Evolutionary conservation across 371 early-diverging fungal genomes (phyloP), one percentile per base, ranked within the genome.

Genomic region (Mucor circinelloides): DNA sequence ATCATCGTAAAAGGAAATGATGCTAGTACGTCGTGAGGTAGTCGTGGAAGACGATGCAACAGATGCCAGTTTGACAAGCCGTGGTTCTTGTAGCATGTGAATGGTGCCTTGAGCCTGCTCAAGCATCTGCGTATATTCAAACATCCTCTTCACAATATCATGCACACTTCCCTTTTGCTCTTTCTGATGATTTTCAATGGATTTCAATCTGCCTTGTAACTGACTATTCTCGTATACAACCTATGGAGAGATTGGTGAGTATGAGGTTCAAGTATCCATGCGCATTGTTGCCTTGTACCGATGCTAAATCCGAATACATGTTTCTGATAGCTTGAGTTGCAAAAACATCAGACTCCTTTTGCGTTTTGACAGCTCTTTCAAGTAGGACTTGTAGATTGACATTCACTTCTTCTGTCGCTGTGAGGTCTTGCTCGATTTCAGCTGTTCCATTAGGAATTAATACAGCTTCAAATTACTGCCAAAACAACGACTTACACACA

Each of bases 31-130:
- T n/a, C 66, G 46, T 13, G 66, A 67, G 12, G 38, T 56, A 4
- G 61, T 34, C 0, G 63, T 58, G 2, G 58, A 28, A 6, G 63
- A 50, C 19, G 63, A 54, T 15, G 68, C 48, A 8, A 48, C 42
- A 32, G 70, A 57, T 12, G 32, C 21, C n/a, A 54, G 27, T 46
- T 69, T 69, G 12, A 69, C 65, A 13, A 64, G 52, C 27, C 71
- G 54, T 2, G 69, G 68, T 65, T 72, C 73, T 56, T 73, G 73
- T 48, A 69, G 15, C 63, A 68, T 68, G 19, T 85, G 84, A 44
- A 87, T 85, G 9, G 87, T 85, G 44, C 84, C 85, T 67, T 82
- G 82, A 25, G 86, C 86, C 68, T 86, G 82, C 54, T 85, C 87
- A 27, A 87, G 76, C 61, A 85, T 71, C 17, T 80, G 74, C 15